Percentiles rank a stretch among this genome's conserved stretches.
Evolutionary conservation across 768 basidiomycete species (phyloP).

Genomic region (Rhodotorula taiwanensis): DNA sequence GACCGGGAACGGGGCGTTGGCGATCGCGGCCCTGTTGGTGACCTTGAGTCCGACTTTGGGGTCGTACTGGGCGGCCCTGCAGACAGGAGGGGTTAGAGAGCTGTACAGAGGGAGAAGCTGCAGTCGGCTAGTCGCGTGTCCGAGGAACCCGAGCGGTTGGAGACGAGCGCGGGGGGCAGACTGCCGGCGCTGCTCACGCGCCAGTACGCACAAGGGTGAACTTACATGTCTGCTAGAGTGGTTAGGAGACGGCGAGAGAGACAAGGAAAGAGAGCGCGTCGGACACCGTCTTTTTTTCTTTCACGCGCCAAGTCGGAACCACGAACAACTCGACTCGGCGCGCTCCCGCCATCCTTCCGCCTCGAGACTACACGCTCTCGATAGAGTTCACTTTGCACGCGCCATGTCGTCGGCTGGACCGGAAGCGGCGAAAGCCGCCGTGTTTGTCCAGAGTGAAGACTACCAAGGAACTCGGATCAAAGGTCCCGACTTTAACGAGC

Average conservation of each 20-base stretch:
- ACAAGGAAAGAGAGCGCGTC: too few relatives aligned
- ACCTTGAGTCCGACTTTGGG: conserved; percentile 33
- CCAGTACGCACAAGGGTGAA: too few relatives aligned
- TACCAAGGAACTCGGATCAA: conserved; percentile 62
- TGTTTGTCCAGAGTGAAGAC: conserved; percentile 66
- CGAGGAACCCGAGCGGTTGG: too few relatives aligned
- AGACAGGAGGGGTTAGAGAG: neutral
- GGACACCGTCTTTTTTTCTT: too few relatives aligned
- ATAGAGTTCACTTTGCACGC: too few relatives aligned
- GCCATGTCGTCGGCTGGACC: neutral
- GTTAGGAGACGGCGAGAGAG: neutral
- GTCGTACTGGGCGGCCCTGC: conserved; percentile 23
- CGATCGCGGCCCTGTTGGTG: conserved; percentile 68
- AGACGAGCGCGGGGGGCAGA: too few relatives aligned
- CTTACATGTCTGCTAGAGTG: neutral
- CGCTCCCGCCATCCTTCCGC: too few relatives aligned
- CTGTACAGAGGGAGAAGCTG: neutral
- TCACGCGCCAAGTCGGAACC: neutral
- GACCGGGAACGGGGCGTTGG: conserved; percentile 74
- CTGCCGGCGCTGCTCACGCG: too few relatives aligned
- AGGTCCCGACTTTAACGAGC: conserved; percentile 79
- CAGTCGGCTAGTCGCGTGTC: neutral
- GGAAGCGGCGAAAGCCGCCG: conserved; percentile 58
- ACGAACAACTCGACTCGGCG: neutral
- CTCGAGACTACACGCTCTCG: too few relatives aligned